Conservation (phyloP, 208 protist genomes). For the Phytomonas sp. region DNA sequence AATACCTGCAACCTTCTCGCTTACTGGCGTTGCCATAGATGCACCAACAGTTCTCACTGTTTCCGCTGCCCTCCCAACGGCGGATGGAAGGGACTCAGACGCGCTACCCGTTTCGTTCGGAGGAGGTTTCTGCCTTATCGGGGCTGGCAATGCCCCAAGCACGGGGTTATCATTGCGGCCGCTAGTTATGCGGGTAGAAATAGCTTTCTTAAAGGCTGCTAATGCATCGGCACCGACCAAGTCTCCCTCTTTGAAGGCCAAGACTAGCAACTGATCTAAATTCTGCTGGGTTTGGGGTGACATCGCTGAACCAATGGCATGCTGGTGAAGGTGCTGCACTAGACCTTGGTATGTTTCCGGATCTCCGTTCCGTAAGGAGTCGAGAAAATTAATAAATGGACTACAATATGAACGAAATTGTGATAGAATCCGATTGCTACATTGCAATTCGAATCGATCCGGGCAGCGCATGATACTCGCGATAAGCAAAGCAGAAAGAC, state of each 20-base stretch:
- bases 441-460: constrained; percentile 55
- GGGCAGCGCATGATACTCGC: constrained; percentile 67
- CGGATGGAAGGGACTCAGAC: background rate
- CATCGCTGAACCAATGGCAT: constrained; percentile 9
- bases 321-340: constrained; percentile 57
- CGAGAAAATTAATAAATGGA: constrained; percentile 63
- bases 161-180: background rate
- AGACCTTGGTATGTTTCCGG: constrained; percentile 52
- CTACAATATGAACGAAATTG: constrained; percentile 51
- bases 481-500: constrained; percentile 50
- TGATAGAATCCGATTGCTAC: constrained; percentile 43
- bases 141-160: background rate
- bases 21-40: background rate
- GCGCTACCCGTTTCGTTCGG: background rate
- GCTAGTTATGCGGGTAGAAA: constrained; percentile 31
- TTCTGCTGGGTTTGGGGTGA: constrained; percentile 22
- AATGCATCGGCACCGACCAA: constrained; percentile 27
- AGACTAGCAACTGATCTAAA: constrained; percentile 38
- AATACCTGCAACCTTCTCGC: background rate
- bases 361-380: constrained; percentile 42
- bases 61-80: background rate
- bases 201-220: constrained; percentile 40
- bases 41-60: background rate
- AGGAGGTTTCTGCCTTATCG: background rate
- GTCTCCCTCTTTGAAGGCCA: constrained; percentile 39